Evolutionary conservation across 2,329 filamentous ascomycete species (phyloP).

Genomic region (Moelleriella libera): DNA sequence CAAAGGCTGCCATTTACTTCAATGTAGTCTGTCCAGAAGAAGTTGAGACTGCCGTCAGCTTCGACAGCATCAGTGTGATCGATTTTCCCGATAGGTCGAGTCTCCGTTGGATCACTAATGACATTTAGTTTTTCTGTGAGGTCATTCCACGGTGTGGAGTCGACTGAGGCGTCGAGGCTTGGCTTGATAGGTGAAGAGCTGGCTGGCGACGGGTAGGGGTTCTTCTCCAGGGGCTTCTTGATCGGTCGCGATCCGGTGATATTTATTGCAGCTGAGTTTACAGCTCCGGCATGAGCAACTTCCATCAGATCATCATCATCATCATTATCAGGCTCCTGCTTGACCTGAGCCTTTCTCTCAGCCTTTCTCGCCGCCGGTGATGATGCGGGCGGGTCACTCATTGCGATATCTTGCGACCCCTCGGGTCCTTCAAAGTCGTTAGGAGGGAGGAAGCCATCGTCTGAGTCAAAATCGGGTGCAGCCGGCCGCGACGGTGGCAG

Average conservation of each 20-base stretch:
- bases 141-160: constrained; percentile 78
- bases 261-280: constrained; percentile 63
- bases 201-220: constrained; percentile 53
- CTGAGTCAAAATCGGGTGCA: constrained; percentile 25
- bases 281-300: constrained; percentile 60
- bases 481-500: constrained; percentile 30
- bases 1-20: constrained; percentile 86
- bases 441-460: constrained; percentile 38
- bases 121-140: constrained; percentile 80
- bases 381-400: constrained; percentile 76
- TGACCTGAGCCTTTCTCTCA: constrained; percentile 49
- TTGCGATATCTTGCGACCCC: constrained; percentile 39
- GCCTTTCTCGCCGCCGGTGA: constrained; percentile 73
- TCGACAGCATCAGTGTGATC: constrained; percentile 78
- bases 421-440: constrained; percentile 52
- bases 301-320: constrained; percentile 80
- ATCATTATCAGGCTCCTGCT: constrained; percentile 41
- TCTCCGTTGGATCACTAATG: constrained; percentile 58
- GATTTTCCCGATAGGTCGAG: constrained; percentile 61
- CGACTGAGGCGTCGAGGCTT: constrained; percentile 43
- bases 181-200: constrained; percentile 60
- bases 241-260: constrained; percentile 61
- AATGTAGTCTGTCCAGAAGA: constrained; percentile 96
- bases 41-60: constrained; percentile 76
- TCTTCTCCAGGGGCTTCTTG: constrained; percentile 58